These are phyloP conservation scores for Solanum peruvianum DNA, from an alignment of 257 asterid genomes.

Conservation along the genomic window DNA sequence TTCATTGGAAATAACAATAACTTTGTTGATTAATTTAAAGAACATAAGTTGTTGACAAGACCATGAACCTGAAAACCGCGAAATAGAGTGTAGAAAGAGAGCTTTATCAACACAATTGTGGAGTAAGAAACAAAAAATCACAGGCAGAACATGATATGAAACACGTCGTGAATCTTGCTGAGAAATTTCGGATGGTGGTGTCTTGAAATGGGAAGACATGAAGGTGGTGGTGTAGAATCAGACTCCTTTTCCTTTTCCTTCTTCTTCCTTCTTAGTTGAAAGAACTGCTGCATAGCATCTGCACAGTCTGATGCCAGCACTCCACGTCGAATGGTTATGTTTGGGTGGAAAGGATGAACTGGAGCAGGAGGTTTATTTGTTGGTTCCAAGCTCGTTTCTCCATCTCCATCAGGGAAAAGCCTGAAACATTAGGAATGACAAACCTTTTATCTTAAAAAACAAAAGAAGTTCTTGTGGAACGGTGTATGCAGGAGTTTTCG, in stretches of 20 bases:
- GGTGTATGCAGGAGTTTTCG: background rate
- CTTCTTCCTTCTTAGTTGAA: slow-evolving; percentile 63
- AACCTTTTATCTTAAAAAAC: background rate
- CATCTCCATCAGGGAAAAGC: slow-evolving; percentile 77
- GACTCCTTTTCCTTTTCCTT: slow-evolving; percentile 50
- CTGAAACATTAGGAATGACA: slow-evolving; percentile 16
- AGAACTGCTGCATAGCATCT: slow-evolving; percentile 82
- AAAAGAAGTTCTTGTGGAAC: background rate
- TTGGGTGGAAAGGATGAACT: slow-evolving; percentile 92
- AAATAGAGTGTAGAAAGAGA: background rate
- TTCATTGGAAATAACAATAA: background rate
- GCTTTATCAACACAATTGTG: background rate
- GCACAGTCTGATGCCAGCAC: slow-evolving; percentile 81
- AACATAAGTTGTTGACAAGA: background rate
- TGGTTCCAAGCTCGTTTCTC: slow-evolving; percentile 31
- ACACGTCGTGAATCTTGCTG: slow-evolving; percentile 56
- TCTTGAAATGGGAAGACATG: slow-evolving; percentile 49
- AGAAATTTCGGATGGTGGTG: slow-evolving; percentile 54
- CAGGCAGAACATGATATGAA: slow-evolving; percentile 57
- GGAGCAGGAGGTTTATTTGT: slow-evolving; percentile 71
- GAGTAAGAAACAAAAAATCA: background rate
- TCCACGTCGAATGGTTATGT: slow-evolving; percentile 57
- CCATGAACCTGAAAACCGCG: background rate
- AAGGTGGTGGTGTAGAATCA: slow-evolving; percentile 33
- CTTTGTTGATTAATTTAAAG: background rate